phyloP scores from a whole-genome alignment of 2,329 filamentous ascomycete genomes.

The Talaromyces rugulosus region DNA sequence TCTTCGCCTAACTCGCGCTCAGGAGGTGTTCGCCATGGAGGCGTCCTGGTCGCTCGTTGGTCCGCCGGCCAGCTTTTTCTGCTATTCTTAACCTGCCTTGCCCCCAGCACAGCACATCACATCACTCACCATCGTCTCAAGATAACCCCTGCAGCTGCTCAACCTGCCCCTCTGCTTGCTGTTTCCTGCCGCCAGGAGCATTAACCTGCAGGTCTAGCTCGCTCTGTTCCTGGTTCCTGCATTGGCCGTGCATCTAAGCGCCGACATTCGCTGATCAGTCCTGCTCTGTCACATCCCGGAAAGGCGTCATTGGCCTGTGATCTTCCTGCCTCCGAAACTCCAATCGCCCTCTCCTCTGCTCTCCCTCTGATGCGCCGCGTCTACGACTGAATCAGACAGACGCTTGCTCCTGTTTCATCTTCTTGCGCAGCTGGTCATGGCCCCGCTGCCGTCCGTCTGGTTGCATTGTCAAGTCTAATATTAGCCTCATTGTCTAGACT shows the following conservation, averaged over 20 bases:
- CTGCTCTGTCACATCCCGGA: background rate
- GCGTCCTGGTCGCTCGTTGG: background rate
- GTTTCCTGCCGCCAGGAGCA: background rate
- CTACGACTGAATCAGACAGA: background rate
- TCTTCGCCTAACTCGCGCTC: background rate
- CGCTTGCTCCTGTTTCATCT: constrained; percentile 1
- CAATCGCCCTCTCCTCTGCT: background rate
- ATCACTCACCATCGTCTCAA: background rate
- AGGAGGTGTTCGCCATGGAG: background rate
- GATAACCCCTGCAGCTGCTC: background rate
- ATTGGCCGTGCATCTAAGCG: constrained; percentile 10
- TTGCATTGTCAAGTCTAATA: background rate
- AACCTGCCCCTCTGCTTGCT: background rate
- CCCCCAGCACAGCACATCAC: background rate
- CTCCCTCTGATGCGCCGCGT: background rate
- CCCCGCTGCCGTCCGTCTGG: background rate
- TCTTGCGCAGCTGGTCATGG: background rate
- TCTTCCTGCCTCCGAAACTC: background rate
- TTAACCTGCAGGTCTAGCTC: background rate
- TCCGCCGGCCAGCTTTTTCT: background rate
- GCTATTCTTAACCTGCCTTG: background rate
- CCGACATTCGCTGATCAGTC: constrained; percentile 2
- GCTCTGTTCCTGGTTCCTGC: constrained; percentile 6
- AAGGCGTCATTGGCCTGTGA: constrained; percentile 2
- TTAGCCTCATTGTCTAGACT: background rate